Base-by-base conservation (phyloP, 768 basidiomycete species). In the Lanmaoa pseudosensibilis region DNA sequence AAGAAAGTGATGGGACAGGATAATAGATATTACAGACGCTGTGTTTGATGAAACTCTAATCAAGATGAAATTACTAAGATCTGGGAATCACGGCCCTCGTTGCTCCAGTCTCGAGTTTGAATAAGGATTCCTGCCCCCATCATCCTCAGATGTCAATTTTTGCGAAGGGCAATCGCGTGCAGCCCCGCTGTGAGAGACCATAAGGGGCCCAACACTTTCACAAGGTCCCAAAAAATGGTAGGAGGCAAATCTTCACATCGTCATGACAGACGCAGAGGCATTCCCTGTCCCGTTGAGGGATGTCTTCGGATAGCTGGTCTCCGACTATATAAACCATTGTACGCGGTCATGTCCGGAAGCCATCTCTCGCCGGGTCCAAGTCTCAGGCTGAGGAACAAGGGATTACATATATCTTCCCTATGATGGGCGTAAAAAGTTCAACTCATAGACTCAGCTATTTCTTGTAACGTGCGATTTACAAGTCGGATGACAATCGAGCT, bases 1-100 rank as follows among this genome's bases (percentile, higher is more conserved):
- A 64, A 55, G 58, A 64, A 53, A 55, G 23, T 33, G 59, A 58
- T 53, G 65, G 61, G 41, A 56, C 69, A 33, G 62, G 61, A 32
- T 70, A 51, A 59, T 65, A 70, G 52, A 65, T 25, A 21, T 44
- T 60, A 43, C 21, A 15, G 33, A 43, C 40, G 15, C 27, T 56
- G 16, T 67, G 41, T 61, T 58, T 46, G 25, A 60, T 21, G 40
- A 45, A 21, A 43, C 36, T 25, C 33, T 58, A 54, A 55, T 59
- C 41, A 47, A 45, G 50, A 63, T 58, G 36, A 56, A 34, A 38
- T 56, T 60, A 2, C 10, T 53, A 15, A 15, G 47, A 33, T 34
- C 36, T 18, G 27, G n/a, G 33, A 23, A 40, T 49, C 34, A 27
- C 23, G 34, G 10, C n/a, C 32, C 21, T 25, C 23, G 18, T 45